A percentile compares a stretch with the other conserved stretches of the same genome.
Evolutionary conservation across 495 filamentous ascomycete species (phyloP).

Genomic region (Viridothelium virens): DNA sequence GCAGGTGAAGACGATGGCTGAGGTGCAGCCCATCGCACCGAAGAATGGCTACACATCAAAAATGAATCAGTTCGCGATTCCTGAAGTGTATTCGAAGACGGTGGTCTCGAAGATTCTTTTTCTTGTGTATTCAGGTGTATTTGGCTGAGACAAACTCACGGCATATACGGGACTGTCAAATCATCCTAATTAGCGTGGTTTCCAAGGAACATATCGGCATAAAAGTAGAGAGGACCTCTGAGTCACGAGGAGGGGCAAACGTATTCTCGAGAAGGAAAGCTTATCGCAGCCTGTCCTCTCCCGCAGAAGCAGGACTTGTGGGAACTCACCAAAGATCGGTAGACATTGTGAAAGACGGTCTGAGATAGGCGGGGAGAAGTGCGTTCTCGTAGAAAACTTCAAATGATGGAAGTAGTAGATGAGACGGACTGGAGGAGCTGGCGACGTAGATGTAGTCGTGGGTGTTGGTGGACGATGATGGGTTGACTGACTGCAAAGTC

Average conservation of each 20-base stretch:
- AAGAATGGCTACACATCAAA: conserved; percentile 75
- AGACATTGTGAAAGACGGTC: conserved; percentile 45
- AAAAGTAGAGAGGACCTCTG: neutral
- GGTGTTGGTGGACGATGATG: conserved; percentile 12
- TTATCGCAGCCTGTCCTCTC: conserved; percentile 21
- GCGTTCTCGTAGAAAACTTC: neutral
- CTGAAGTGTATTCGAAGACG: conserved; percentile 11
- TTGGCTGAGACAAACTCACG: conserved; percentile 56
- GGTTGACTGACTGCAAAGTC: neutral
- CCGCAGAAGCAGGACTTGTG: conserved; percentile 29
- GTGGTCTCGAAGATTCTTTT: conserved; percentile 17
- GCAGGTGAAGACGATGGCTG: conserved; percentile 98
- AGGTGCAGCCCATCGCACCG: conserved; percentile 97
- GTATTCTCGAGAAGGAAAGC: neutral
- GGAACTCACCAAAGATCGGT: conserved; percentile 58
- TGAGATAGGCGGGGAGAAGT: neutral
- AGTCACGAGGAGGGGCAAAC: conserved; percentile 16
- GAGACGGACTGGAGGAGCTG: conserved; percentile 4
- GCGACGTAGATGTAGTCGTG: conserved; percentile 15
- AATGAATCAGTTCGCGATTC: conserved; percentile 30
- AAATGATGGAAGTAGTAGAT: conserved; percentile 6
- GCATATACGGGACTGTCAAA: conserved; percentile 86
- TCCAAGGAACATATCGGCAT: neutral
- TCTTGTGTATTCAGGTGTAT: neutral
- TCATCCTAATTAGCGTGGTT: conserved; percentile 38